A percentile compares a stretch with the other conserved stretches of the same genome.
phyloP scores from a whole-genome alignment of 1,284 basidiomycete species.

The Coriolopsis trogii region DNA sequence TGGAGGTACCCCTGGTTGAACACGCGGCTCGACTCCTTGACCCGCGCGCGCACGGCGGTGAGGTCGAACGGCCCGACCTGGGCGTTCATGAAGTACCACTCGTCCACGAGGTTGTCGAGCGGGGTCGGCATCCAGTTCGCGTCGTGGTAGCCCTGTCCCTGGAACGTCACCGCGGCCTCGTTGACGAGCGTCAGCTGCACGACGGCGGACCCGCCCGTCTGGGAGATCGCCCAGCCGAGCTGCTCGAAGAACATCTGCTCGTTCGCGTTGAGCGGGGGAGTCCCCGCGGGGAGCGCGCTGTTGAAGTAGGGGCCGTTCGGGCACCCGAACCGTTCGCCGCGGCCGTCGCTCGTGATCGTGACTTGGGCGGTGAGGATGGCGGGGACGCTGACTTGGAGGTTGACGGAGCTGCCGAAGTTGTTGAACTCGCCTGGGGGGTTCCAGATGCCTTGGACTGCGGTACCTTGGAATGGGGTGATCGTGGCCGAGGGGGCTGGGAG shows the following conservation, averaged over 20 bases:
- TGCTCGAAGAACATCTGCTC: conserved; percentile 29
- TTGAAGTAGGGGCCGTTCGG: conserved; percentile 27
- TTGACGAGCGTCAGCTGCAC: conserved; percentile 27
- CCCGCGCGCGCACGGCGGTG: conserved; percentile 25
- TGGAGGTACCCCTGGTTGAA: conserved; percentile 31
- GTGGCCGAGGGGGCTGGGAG: conserved; percentile 22
- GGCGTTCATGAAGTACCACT: conserved; percentile 32
- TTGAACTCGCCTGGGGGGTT: conserved; percentile 22
- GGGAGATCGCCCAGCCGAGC: conserved; percentile 30
- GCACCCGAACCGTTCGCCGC: conserved; percentile 27
- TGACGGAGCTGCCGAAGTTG: conserved; percentile 21
- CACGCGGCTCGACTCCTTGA: conserved; percentile 22
- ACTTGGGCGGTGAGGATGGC: conserved; percentile 21
- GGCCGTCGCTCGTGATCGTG: conserved; percentile 20
- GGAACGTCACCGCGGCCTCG: conserved; percentile 24
- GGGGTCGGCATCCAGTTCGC: conserved; percentile 29
- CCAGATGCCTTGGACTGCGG: conserved; percentile 27
- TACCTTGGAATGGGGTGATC: conserved; percentile 19
- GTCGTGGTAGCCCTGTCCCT: conserved; percentile 32
- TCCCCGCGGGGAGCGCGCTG: conserved; percentile 11
- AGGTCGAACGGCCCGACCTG: conserved; percentile 30
- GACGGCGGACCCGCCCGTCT: conserved; percentile 25
- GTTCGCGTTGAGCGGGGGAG: conserved; percentile 12
- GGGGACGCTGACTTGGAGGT: conserved; percentile 25
- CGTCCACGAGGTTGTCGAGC: conserved; percentile 25